Conservation (phyloP, 2,329 filamentous ascomycete species). For the Aureobasidium melanogenum region DNA sequence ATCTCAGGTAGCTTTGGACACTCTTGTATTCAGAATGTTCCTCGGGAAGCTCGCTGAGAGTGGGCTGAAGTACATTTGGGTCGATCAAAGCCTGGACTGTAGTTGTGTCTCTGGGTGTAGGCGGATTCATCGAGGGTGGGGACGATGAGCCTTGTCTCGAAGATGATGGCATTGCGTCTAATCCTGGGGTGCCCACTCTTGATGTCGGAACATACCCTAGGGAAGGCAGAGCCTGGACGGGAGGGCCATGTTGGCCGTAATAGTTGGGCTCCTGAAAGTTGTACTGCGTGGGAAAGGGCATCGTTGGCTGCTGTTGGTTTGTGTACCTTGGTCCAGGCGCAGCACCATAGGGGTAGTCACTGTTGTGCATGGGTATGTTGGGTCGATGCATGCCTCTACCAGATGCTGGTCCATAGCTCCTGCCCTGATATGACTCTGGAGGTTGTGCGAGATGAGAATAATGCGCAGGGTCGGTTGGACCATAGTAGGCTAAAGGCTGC, state of each 20-base stretch:
- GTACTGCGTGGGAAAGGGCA: neutral
- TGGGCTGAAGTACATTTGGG: constrained; percentile 15
- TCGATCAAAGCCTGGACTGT: constrained; percentile 28
- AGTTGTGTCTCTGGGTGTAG: constrained; percentile 32
- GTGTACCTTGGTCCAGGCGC: neutral
- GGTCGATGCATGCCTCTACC: constrained; percentile 16
- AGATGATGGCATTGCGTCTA: constrained; percentile 32
- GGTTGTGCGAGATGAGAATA: neutral
- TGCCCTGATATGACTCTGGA: neutral
- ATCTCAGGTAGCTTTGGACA: constrained; percentile 28
- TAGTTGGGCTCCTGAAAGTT: neutral
- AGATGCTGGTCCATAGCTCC: neutral
- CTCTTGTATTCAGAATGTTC: constrained; percentile 28
- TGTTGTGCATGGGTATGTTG: constrained; percentile 22
- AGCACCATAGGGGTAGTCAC: constrained; percentile 17
- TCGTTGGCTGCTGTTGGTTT: neutral
- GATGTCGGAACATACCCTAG: constrained; percentile 15
- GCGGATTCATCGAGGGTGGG: constrained; percentile 29
- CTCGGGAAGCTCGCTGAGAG: constrained; percentile 24
- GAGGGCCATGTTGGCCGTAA: neutral
- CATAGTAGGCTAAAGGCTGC: neutral
- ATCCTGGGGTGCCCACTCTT: constrained; percentile 27
- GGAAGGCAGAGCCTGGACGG: neutral
- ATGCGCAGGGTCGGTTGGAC: neutral
- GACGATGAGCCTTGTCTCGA: constrained; percentile 35